These are phyloP conservation scores for Quercus engelmannii DNA, from an alignment of 306 rosid genomes.

Conservation along the genomic window DNA sequence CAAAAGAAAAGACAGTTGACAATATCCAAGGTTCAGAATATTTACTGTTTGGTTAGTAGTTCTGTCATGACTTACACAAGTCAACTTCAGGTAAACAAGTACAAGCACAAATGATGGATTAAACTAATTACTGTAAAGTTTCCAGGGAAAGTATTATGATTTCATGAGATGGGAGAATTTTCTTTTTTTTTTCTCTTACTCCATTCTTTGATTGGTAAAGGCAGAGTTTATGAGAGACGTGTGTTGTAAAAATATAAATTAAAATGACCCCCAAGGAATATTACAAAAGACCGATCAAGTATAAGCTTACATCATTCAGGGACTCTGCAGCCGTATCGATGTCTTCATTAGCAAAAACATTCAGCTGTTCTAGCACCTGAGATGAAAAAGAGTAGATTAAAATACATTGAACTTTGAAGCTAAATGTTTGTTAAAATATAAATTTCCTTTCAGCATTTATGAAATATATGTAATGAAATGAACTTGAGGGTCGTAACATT, in stretches of 20 bases:
- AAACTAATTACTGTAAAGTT: no score
- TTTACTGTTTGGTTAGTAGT: background rate
- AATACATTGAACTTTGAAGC: background rate
- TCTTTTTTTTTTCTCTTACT: no score
- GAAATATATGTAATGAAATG: background rate
- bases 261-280: background rate
- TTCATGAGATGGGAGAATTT: no score
- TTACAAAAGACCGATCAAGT: constrained; percentile 2
- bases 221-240: background rate
- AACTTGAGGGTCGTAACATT: background rate
- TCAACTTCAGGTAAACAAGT: background rate
- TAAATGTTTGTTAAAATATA: background rate
- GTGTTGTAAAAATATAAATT: background rate
- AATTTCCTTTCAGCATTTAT: background rate
- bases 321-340: constrained; percentile 86
- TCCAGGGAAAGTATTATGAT: no score
- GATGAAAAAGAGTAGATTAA: constrained; percentile 15
- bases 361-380: constrained; percentile 78
- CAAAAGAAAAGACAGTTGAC: background rate
- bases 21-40: background rate
- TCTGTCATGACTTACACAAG: background rate
- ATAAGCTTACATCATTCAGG: constrained; percentile 62
- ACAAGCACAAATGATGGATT: background rate
- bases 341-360: constrained; percentile 75
- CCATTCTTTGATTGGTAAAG: background rate